phyloP scores from a whole-genome alignment of 2,329 filamentous ascomycete species.

The Dothideomycetes sp. region DNA sequence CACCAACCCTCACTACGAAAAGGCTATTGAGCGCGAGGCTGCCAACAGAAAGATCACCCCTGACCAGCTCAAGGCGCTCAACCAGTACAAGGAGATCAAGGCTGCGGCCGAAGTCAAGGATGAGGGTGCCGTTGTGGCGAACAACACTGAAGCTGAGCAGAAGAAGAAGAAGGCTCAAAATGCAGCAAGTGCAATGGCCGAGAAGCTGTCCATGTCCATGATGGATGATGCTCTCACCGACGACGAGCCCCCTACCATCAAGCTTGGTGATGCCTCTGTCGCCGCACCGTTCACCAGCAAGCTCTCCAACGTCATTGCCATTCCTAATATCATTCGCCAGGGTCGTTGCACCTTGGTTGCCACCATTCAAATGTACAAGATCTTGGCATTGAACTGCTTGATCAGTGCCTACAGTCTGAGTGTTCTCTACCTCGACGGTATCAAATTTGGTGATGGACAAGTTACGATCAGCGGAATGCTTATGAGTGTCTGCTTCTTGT shows the following conservation, averaged over 20 bases:
- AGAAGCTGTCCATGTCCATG: constrained; percentile 77
- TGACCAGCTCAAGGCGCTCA: constrained; percentile 56
- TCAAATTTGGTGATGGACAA: constrained; percentile 97
- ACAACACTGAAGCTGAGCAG: constrained; percentile 24
- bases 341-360: constrained; percentile 94
- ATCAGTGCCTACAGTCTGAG: constrained; percentile 96
- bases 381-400: constrained; percentile 90
- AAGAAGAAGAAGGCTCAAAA: constrained; percentile 49
- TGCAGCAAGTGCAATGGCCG: constrained; percentile 68
- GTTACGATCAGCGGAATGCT: constrained; percentile 99
- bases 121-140: constrained; percentile 14
- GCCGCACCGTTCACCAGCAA: constrained; percentile 97
- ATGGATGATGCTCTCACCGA: constrained; percentile 84
- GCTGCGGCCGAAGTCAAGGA: constrained; percentile 35
- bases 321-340: constrained; percentile 97
- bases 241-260: constrained; percentile 86
- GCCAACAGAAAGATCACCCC: constrained; percentile 5
- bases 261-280: constrained; percentile 93
- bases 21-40: constrained; percentile 79
- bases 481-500: constrained; percentile 98
- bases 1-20: constrained; percentile 85
- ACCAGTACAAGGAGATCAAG: constrained; percentile 33
- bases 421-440: constrained; percentile 92
- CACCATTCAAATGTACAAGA: constrained; percentile 99
- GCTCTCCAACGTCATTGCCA: constrained; percentile 88